Evolutionary conservation across 176 grass and related monocot genomes (phyloP), one percentile per base, ranked within the genome.

Genomic region (Dendrocalamus sinicus): DNA sequence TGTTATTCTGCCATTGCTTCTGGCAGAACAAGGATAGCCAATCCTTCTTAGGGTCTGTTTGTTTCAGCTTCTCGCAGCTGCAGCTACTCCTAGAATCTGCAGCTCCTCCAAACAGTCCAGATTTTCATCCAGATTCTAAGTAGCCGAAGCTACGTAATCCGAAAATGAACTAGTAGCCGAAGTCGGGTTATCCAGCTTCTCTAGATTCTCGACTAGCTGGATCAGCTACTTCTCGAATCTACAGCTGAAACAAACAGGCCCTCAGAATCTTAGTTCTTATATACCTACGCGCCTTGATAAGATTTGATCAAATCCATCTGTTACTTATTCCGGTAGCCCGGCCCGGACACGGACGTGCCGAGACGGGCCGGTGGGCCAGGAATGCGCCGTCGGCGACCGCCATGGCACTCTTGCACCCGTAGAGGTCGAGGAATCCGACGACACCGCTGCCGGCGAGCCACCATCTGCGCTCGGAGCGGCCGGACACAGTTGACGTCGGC

Each of bases 361-460:
- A 12, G 19, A 26, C 85, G 12, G 91, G 65, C 64, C 84, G 91
- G 78, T 82, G 91, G 12, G 85, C 41, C 12, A 80, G 66, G 55
- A 93, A 67, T 17, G 62, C 82, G 26, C 75, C 80, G 47, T 93
- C 92, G 24, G 89, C 85, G 19, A 95, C 89, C 0, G 83, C 89
- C 39, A 91, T 77, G 88, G 95, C 83, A 8, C 80, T 83, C 87
- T 93, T 98, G 75, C 95, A 98, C 20, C 93, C 87, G 57, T 93
- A 89, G 14, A 95, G 73, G 82, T 93, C 91, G 17, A 93, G 68
- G 22, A 94, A 77, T 4, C 78, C 87, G 60, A 88, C 47, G 73
- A 66, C 3, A 0, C 67, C 51, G 43, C 74, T 51, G 13, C 15
- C 30, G 9, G 32, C 3, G 22, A 72, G 28, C 12, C 77, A 41